Base-by-base conservation (phyloP, 2,329 filamentous ascomycete genomes). In the Ascochyta rabiei region DNA sequence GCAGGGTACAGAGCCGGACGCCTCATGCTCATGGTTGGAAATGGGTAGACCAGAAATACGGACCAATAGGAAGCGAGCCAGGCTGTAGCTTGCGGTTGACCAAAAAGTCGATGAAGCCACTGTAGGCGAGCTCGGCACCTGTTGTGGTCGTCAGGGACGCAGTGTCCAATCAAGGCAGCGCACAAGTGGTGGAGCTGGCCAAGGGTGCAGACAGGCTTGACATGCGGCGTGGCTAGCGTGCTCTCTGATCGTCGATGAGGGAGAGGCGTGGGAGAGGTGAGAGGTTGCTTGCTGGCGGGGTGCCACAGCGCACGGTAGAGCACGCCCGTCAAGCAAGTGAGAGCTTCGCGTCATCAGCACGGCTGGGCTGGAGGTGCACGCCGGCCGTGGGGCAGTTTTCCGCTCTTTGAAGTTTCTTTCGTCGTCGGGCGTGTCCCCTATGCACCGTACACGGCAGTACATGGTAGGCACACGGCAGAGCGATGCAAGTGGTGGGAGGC, bases 171-270 rank as follows among this genome's bases (percentile, higher is more conserved):
- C 21, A 23, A 6, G 12, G 37, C 19, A 16, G 30, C 41, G 7
- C 15, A 34, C 34, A 39, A n/a, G 28, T 18, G 30, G 48, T 50
- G 56, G 53, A 55, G 37, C 37, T 50, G 35, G 53, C 53, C 28
- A 12, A 44, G 44, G 12, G 28, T 21, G 49, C 24, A 26, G 46
- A 26, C 43, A 28, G 42, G 37, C 46, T 54, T 55, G 49, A 42
- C 43, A n/a, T 28, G 40, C 44, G 51, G 55, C 37, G 39, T 43
- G 30, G 38, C 30, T 55, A 44, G 48, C 43, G 53, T 37, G 33
- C 31, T 38, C 21, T 50, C 6, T 34, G 48, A 57, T 60, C 50
- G 57, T 57, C 57, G 53, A 60, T 57, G 57, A 35, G 34, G 38
- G 48, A 39, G 12, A 16, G 31, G 4, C 28, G 12, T 30, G 28